These are phyloP conservation scores for Monilinia aucupariae DNA, from an alignment of 2,329 filamentous ascomycete species.

Conservation along the genomic window DNA sequence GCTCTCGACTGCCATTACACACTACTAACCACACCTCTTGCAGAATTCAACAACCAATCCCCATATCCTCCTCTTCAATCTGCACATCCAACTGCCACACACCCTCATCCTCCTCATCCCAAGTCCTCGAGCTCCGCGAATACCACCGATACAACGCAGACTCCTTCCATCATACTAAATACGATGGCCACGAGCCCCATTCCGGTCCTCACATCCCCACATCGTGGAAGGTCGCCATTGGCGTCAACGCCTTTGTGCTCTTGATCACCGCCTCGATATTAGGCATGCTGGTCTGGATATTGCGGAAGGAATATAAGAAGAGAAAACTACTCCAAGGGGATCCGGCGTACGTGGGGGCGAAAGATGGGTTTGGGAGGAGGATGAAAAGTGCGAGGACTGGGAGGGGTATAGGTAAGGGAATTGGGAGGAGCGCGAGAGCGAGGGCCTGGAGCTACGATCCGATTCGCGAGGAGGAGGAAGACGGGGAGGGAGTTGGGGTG, in stretches of 20 bases:
- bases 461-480: conserved; percentile 12
- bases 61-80: not conserved
- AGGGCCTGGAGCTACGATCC: conserved; percentile 16
- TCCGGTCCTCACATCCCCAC: conserved; percentile 10
- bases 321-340: not conserved
- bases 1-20: not conserved
- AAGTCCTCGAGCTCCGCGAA: conserved; percentile 2
- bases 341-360: conserved; percentile 4
- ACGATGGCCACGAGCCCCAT: not conserved
- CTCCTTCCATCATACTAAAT: conserved; percentile 8
- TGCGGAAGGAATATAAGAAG: conserved; percentile 13
- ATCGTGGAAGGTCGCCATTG: conserved; percentile 16
- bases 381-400: conserved; percentile 15
- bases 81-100: not conserved
- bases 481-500: not conserved
- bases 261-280: conserved; percentile 12
- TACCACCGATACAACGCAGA: not conserved
- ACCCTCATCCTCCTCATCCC: not conserved
- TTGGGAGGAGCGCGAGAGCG: not conserved
- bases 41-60: not conserved
- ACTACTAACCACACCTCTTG: not conserved
- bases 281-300: conserved; percentile 12
- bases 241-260: conserved; percentile 15
- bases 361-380: conserved; percentile 14
- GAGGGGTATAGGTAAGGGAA: not conserved